phyloP scores from a whole-genome alignment of 2,329 filamentous ascomycete genomes.

The Didymella arachidicola region DNA sequence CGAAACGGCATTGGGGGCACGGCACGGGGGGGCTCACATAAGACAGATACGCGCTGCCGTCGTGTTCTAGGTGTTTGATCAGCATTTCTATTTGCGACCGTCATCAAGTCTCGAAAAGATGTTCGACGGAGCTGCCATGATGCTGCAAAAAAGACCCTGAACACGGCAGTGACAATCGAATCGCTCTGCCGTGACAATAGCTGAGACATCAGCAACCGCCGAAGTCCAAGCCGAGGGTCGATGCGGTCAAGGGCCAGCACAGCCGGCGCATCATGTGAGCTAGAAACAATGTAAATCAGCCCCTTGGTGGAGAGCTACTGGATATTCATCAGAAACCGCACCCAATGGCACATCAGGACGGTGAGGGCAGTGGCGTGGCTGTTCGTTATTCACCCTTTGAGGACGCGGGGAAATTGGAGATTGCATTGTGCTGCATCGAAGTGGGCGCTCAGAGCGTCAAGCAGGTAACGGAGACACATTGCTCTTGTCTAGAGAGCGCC shows the following conservation, averaged over 20 bases:
- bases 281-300: conserved; percentile 10
- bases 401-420: conserved; percentile 14
- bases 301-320: conserved; percentile 11
- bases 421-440: conserved; percentile 1
- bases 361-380: conserved; percentile 2
- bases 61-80: conserved; percentile 16
- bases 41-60: conserved; percentile 10
- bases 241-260: not conserved
- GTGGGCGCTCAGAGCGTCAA: conserved; percentile 6
- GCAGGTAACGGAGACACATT: conserved; percentile 17
- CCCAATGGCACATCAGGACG: not conserved
- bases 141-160: not conserved
- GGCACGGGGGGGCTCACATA: conserved; percentile 9
- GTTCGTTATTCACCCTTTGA: conserved; percentile 20
- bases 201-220: conserved; percentile 8
- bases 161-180: not conserved
- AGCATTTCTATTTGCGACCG: conserved; percentile 17
- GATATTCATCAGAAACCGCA: not conserved
- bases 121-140: not conserved
- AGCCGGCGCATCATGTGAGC: conserved; percentile 12
- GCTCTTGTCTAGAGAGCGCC: conserved; percentile 14
- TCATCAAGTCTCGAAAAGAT: conserved; percentile 1
- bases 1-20: conserved; percentile 21
- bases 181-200: not conserved
- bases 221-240: not conserved